Conservation (phyloP, 176 grass and related monocot genomes). For the Urochloa ruziziensis region DNA sequence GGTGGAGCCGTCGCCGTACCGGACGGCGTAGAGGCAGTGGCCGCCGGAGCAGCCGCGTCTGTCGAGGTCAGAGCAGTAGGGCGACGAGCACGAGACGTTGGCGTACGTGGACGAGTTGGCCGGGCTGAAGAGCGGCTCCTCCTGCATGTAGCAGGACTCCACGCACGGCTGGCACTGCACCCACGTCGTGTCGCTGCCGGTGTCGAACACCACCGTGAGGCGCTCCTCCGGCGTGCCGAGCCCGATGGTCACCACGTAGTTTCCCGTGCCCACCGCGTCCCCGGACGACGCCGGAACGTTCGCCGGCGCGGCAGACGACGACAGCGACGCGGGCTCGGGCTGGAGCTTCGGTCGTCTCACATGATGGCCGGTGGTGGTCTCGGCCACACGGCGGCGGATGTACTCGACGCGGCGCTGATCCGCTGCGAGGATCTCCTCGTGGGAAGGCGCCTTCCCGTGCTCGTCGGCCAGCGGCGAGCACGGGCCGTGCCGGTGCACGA, state of each 20-base stretch:
- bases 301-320: slow-evolving; percentile 5
- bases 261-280: slow-evolving; percentile 27
- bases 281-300: slow-evolving; percentile 45
- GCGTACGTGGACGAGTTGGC: slow-evolving; percentile 59
- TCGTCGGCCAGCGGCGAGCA: slow-evolving; percentile 54
- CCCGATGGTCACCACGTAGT: slow-evolving; percentile 68
- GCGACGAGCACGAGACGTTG: slow-evolving; percentile 69
- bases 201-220: slow-evolving; percentile 72
- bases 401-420: slow-evolving; percentile 63
- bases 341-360: background rate
- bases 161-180: slow-evolving; percentile 78
- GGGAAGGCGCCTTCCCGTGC: slow-evolving; percentile 1
- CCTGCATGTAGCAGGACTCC: slow-evolving; percentile 45
- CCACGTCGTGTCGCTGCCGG: slow-evolving; percentile 91
- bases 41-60: slow-evolving; percentile 4
- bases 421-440: slow-evolving; percentile 49
- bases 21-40: slow-evolving; percentile 53
- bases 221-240: slow-evolving; percentile 53
- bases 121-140: slow-evolving; percentile 56
- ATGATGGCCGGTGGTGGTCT: background rate
- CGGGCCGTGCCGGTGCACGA: slow-evolving; percentile 64
- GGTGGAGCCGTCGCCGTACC: slow-evolving; percentile 70
- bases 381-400: slow-evolving; percentile 40
- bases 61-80: slow-evolving; percentile 53
- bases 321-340: background rate